Base-by-base conservation (phyloP, 352 stramenopile species). In the Pythium sukuiense region DNA sequence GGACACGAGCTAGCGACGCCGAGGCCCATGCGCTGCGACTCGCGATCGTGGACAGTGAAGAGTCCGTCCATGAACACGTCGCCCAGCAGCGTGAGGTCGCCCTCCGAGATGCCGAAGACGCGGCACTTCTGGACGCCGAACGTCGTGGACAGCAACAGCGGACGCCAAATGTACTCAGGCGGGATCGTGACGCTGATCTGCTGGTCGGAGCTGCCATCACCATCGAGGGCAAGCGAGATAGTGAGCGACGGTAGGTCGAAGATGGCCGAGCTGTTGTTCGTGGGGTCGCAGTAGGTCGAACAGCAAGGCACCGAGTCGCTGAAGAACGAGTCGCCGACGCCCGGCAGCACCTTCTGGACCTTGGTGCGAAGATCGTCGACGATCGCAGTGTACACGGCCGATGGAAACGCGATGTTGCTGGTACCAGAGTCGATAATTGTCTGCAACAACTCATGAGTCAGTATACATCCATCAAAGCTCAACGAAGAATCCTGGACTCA, bases 51-150 rank as follows among this genome's bases (percentile, higher is more conserved):
- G n/a, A 89, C 80, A 6, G 81, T 92, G 64, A 90, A 89, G 4
- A 95, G 67, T 3, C 87, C 87, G 63, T 95, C 87, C 84, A 93
- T 93, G 59, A 95, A 95, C 12, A 95, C 87, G 57, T 93, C 80
- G 13, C 87, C 87, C 1, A 95, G 76, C 30, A 95, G 55, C 43
- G 83, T 92, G 39, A 86, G 85, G 29, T 83, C 75, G 16, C 85
- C 83, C 39, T 95, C 87, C 2, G 87, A 92, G 53, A 95, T 90
- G 43, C 87, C 87, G 63, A 93, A 92, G 6, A 93, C 83, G 30
- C 87, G 81, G 50, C 87, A 95, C 18, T 67, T 64, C 6, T 72
- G 57, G 24, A 79, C 73, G 2, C 79, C 80, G 12, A 63, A 67
- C 11, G 66, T 78, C 29, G 74, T 72, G 1, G 71, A 80, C 13